Base-by-base conservation (phyloP, 305 asterid genomes). In the Striga hermonthica region DNA sequence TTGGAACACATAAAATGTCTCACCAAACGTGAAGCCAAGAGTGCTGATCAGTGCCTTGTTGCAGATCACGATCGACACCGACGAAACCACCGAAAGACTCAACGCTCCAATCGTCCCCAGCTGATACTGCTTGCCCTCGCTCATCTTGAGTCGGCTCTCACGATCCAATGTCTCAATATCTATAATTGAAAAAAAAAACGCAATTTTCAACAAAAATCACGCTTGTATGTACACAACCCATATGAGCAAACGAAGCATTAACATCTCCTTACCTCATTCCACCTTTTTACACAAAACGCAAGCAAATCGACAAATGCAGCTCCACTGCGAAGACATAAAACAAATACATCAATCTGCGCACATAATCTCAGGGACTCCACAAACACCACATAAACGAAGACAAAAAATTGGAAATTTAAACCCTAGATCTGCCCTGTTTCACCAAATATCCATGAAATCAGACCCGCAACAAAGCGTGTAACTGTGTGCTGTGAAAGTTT, bases 1-100 rank as follows among this genome's bases (percentile, higher is more conserved):
- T 28, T 40, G 31, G 66, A 13, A 63, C 28, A 47, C 14, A 35
- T 22, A 22, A 22, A 12, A 57, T 52, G 50, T 68, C 96, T 85
- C 79, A 90, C 97, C 97, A 43, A 90, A 90, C 66, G 79, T 82
- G 79, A 90, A 90, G 75, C 91, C 89, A 53, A 90, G 87, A 1
- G 95, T 79, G 76, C 90, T 87, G 78, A 90, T 90, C 54, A 87
- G 90, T 56, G 95, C 97, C 87, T 90, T 87, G 81, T 90, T 90
- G 84, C 95, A 90, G 52, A 90, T 90, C 73, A 87, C 97, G 62
- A 87, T 90, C 9, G 95, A 90, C 78, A 90, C 97, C 1, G 96
- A 88, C 5, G 96, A 88, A 71, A 88, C 95, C 79, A 88, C 96
- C 4, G 96, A 88, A 35, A 90, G 85, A 48, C 84, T 52, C 71